Evolutionary conservation across 2,329 filamentous ascomycete genomes (phyloP), one percentile per base, ranked within the genome.

Genomic region (Apiospora saccharicola): DNA sequence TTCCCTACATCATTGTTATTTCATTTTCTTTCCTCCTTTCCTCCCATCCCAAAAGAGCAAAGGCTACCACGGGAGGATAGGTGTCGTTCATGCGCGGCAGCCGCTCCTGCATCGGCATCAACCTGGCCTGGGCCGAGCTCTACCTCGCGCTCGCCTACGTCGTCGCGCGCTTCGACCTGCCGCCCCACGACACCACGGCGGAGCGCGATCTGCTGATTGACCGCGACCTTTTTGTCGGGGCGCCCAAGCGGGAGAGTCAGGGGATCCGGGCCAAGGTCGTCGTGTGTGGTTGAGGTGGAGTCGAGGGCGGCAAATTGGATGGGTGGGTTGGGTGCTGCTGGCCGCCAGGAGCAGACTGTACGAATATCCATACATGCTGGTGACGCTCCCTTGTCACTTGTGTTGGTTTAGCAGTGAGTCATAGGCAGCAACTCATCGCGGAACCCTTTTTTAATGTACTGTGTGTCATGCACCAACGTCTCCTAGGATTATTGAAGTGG

Each of bases 51-150:
- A 41, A 41, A 41, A 41, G 37, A 41, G 1, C 37, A 41, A 10
- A 10, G 37, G 1, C 37, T 41, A 10, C 10, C 6, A 41, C 37
- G 7, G 26, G 10, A 41, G 8, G 37, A 41, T 41, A 47, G 46
- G 46, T 67, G 19, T 44, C 67, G n/a, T 68, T 68, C 67, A 47
- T 44, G 41, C 67, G 67, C 67, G 67, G 67, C 26, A 68, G 67
- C 26, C 41, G 67, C 6, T 19, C 41, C 6, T 68, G 67, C 10
- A 26, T 68, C 44, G 67, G 67, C 13, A 47, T 68, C 43, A 68
- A 68, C 44, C 67, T 68, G n/a, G 67, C 67, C 67, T 46, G 44
- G 41, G 67, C 67, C 41, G 67, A 68, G 41, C 67, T 68, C 41
- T 68, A 46, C 67, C 67, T 68, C 41, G 44, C 13, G 22, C 67